Evolutionary conservation across 1,284 basidiomycete species (phyloP).

Genomic region (Austroboletus sp.): DNA sequence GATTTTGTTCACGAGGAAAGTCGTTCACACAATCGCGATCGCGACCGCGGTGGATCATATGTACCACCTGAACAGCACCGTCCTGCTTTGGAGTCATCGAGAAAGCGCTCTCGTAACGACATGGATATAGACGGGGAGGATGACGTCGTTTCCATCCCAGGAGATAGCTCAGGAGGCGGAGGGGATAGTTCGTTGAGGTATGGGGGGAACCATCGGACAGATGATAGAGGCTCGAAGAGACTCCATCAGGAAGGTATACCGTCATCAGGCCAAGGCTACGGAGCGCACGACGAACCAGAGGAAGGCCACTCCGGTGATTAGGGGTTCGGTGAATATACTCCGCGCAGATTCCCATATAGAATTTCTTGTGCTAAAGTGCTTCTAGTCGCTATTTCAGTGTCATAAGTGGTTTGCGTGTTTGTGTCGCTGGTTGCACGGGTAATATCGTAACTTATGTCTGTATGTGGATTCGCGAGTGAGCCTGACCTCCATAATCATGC

Average conservation of each 20-base stretch:
- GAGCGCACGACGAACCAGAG: constrained; percentile 41
- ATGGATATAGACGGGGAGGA: constrained; percentile 53
- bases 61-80: constrained; percentile 28
- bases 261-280: constrained; percentile 34
- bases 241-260: constrained; percentile 42
- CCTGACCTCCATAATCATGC: constrained; percentile 12
- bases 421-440: constrained; percentile 14
- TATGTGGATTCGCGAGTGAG: constrained; percentile 11
- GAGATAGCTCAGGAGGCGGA: constrained; percentile 32
- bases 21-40: constrained; percentile 34
- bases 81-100: constrained; percentile 33
- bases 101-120: constrained; percentile 54
- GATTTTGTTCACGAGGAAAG: constrained; percentile 48
- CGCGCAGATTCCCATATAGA: constrained; percentile 29
- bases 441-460: constrained; percentile 20
- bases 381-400: constrained; percentile 12
- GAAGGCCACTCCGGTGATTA: constrained; percentile 33
- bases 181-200: constrained; percentile 28
- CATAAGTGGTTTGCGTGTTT: constrained; percentile 18
- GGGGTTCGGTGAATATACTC: constrained; percentile 23
- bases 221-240: constrained; percentile 52
- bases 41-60: constrained; percentile 30
- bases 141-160: constrained; percentile 37
- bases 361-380: constrained; percentile 33
- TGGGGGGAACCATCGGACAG: constrained; percentile 29